Base-by-base conservation (phyloP, 805 yeast species). In the Maudiozyma turicensis region DNA sequence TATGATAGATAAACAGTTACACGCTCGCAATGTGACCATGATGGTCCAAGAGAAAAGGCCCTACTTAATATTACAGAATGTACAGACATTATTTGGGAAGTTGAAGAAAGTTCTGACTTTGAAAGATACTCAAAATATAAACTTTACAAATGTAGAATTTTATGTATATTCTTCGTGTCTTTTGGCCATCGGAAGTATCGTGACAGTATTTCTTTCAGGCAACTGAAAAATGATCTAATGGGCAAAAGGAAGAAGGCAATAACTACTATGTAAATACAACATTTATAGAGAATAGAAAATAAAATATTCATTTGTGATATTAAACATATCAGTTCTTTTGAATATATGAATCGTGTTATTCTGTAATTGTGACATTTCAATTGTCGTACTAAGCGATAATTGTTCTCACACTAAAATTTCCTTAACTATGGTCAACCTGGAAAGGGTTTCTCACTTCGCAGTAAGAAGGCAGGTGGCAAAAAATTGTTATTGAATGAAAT, bases 81-180 rank as follows among this genome's bases (percentile, higher is more conserved):
- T 35, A 13, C 11, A 35, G n/a, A 1, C 6, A n/a, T 35, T 35
- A n/a, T 9, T 14, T 9, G 20, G 5, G 8, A 38, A 38, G 20
- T 11, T 38, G 11, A 38, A n/a, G 40, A 15, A 15, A 9, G 3
- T 38, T 5, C 6, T 11, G 4, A 8, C 9, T 14, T 5, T 32
- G 11, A 11, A 32, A 26, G 32, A 14, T 26, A 14, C n/a, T 6
- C 59, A 50, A 49, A 55, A 47, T 14, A 49, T 48, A 20, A 50
- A 54, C 2, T 33, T 57, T 28, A 48, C 55, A 6, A 54, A 47
- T 15, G 14, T 50, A 20, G 56, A 53, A 40, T 48, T 57, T 14
- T 54, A 54, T 46, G 20, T 50, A 8, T 57, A 54, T 47, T 55
- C 58, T 6, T 29, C 52, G 7, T 43, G 51, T 33, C 49, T 53